phyloP scores from a whole-genome alignment of 345 rosid species.

The thale cress (Arabidopsis thaliana) region DNA sequence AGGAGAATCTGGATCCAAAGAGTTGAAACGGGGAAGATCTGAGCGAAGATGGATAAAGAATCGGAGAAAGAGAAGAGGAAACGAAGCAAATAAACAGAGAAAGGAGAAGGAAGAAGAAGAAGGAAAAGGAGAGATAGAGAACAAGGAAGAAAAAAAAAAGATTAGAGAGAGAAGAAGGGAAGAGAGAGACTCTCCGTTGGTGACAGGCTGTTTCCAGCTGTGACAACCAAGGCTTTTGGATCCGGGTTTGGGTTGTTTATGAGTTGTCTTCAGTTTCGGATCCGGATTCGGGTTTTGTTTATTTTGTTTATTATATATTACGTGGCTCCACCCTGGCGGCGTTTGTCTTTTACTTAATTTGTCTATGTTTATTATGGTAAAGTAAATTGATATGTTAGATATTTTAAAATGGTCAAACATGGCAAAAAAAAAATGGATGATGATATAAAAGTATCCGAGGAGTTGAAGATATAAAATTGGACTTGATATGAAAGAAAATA shows the following conservation, averaged over 20 bases:
- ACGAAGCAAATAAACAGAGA: slow-evolving; percentile 26
- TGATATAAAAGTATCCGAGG: too few relatives aligned
- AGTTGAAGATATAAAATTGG: not conserved
- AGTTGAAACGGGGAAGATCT: slow-evolving; percentile 37
- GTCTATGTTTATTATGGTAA: slow-evolving; percentile 26
- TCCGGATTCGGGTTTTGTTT: slow-evolving; percentile 35
- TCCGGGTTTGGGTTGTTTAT: slow-evolving; percentile 17
- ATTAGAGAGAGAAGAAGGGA: slow-evolving; percentile 4
- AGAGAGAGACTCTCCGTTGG: slow-evolving; percentile 70
- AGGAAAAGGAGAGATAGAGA: slow-evolving; percentile 24
- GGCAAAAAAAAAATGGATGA: too few relatives aligned
- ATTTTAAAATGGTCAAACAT: not conserved
- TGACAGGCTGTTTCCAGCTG: slow-evolving; percentile 99
- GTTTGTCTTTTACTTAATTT: slow-evolving; percentile 23
- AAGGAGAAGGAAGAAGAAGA: slow-evolving; percentile 25
- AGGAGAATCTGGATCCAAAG: slow-evolving; percentile 59
- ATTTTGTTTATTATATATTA: not conserved
- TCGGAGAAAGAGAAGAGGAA: slow-evolving; percentile 28
- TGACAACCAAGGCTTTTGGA: slow-evolving; percentile 59
- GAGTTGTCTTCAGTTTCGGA: slow-evolving; percentile 45
- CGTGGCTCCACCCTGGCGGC: slow-evolving; percentile 48
- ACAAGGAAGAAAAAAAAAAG: not conserved
- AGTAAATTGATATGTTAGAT: not conserved
- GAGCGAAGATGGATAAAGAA: slow-evolving; percentile 48
- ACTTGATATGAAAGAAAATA: too few relatives aligned